Conservation (phyloP, 352 stramenopile species). For the Globisporangium mamillatum region DNA sequence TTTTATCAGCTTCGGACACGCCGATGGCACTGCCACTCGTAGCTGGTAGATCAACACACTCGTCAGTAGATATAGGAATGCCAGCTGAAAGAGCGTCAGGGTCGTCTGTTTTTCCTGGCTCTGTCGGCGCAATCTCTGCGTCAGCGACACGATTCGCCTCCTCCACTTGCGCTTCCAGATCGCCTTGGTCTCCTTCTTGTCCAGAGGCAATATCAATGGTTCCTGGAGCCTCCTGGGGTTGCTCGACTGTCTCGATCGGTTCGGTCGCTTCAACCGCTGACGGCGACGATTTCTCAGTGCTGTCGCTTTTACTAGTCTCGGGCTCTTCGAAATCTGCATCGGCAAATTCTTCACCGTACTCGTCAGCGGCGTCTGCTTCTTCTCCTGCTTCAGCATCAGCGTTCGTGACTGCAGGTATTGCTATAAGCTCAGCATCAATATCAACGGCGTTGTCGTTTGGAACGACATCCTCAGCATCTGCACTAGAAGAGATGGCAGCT, state of each 20-base stretch:
- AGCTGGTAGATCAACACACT: too few species aligned
- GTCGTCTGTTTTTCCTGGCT: too few species aligned
- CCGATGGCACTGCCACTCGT: too few species aligned
- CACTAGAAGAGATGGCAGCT: not conserved
- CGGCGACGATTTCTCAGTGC: not conserved
- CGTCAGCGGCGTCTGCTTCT: not conserved
- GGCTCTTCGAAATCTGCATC: conserved; percentile 14
- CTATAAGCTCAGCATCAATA: not conserved
- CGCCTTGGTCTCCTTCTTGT: too few species aligned
- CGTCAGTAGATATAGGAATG: too few species aligned
- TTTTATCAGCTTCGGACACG: too few species aligned
- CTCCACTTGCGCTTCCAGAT: too few species aligned
- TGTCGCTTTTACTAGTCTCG: not conserved
- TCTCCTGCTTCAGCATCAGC: not conserved
- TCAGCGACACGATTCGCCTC: too few species aligned
- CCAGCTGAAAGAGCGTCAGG: too few species aligned
- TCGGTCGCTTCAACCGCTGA: not conserved
- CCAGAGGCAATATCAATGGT: too few species aligned
- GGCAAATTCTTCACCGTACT: conserved; percentile 14
- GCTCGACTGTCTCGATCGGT: conserved; percentile 1
- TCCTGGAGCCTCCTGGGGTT: not conserved
- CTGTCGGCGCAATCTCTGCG: too few species aligned
- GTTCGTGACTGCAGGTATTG: too few species aligned
- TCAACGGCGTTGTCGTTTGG: not conserved
- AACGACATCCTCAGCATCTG: not conserved